Conservation (phyloP, 345 rosid species). For the Diplotaxis tenuifolia region DNA sequence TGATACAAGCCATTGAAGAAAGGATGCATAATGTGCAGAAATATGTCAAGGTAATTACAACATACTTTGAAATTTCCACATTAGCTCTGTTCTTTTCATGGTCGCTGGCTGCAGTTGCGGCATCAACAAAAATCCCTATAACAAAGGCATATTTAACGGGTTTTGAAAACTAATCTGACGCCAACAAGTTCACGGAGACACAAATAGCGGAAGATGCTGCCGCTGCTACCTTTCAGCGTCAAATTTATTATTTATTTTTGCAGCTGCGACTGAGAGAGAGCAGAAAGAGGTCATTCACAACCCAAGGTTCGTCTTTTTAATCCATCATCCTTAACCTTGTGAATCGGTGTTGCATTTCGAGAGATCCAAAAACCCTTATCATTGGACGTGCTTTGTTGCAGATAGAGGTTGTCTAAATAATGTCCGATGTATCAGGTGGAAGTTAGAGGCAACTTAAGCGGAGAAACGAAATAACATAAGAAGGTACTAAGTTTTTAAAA, state of each 20-base stretch:
- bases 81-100: too few relatives aligned
- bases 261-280: constrained; percentile 47
- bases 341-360: background rate
- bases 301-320: constrained; percentile 57
- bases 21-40: constrained; percentile 61
- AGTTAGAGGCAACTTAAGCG: background rate
- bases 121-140: too few relatives aligned
- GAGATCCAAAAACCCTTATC: background rate
- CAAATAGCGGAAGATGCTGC: too few relatives aligned
- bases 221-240: too few relatives aligned
- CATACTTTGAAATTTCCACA: too few relatives aligned
- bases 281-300: constrained; percentile 61
- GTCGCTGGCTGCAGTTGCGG: too few relatives aligned
- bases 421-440: background rate
- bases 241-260: background rate
- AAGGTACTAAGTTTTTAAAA: too few relatives aligned
- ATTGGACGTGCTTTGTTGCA: background rate
- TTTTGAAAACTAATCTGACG: too few relatives aligned
- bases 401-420: background rate
- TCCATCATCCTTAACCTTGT: background rate
- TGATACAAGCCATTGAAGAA: constrained; percentile 78
- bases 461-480: background rate
- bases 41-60: constrained; percentile 59
- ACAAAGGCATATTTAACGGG: too few relatives aligned
- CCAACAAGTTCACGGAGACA: too few relatives aligned